A percentile compares a stretch with the other conserved stretches of the same genome.
Evolutionary conservation across 306 rosid species (phyloP).

Genomic region (Neltuma alba): DNA sequence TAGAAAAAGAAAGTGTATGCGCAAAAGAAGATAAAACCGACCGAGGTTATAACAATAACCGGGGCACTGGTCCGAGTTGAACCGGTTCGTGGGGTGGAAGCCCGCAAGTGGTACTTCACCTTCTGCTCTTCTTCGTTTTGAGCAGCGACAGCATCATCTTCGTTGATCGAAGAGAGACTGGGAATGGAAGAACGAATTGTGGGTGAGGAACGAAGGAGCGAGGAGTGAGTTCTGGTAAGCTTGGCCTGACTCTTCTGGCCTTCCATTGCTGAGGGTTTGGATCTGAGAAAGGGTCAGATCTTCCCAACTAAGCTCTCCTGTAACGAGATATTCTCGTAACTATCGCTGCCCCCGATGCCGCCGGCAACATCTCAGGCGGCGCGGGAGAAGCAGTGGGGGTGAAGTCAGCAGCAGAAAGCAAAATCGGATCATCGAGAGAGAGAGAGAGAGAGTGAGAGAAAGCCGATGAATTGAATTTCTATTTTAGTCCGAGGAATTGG

Average conservation of each 20-base stretch:
- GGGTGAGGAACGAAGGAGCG: slow-evolving; percentile 84
- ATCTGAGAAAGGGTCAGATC: slow-evolving; percentile 17
- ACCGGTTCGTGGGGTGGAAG: slow-evolving; percentile 43
- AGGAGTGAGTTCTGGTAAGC: slow-evolving; percentile 82
- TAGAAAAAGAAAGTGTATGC: slow-evolving; percentile 32
- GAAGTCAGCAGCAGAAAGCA: slow-evolving; percentile 16
- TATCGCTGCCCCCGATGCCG: slow-evolving; percentile 37
- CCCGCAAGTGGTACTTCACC: slow-evolving; percentile 31
- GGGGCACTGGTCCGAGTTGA: slow-evolving; percentile 43
- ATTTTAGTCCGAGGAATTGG: not conserved
- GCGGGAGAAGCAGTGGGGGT: slow-evolving; percentile 27
- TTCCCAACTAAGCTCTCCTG: slow-evolving; percentile 34
- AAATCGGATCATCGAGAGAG: not conserved
- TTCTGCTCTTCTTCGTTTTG: slow-evolving; percentile 44
- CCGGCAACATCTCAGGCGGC: slow-evolving; percentile 68
- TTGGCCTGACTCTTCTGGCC: slow-evolving; percentile 65
- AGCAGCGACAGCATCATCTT: slow-evolving; percentile 45
- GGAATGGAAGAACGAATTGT: slow-evolving; percentile 77
- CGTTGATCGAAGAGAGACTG: slow-evolving; percentile 65
- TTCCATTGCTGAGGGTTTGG: slow-evolving; percentile 53
- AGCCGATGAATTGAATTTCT: not conserved
- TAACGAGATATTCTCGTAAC: slow-evolving; percentile 57
- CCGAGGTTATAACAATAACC: slow-evolving; percentile 35
- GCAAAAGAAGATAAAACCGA: slow-evolving; percentile 46
- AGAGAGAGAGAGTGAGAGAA: not conserved